Conservation (phyloP, 345 rosid species). For the Microcos paniculata region DNA sequence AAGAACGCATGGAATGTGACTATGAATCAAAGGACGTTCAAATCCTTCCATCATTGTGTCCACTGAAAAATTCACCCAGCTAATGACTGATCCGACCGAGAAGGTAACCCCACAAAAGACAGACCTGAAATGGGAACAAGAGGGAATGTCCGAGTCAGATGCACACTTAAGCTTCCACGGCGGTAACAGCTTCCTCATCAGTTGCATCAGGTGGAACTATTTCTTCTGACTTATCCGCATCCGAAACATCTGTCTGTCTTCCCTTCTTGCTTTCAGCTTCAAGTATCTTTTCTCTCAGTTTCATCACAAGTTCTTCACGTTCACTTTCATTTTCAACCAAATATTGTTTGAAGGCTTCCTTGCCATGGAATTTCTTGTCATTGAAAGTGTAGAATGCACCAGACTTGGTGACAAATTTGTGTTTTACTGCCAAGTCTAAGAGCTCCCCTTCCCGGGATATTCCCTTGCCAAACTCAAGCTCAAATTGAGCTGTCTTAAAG, state of each 20-base stretch:
- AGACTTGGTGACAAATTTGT: conserved; percentile 60
- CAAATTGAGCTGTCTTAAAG: conserved; percentile 76
- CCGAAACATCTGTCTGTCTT: conserved; percentile 25
- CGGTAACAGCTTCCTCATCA: conserved; percentile 72
- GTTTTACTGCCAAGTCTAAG: conserved; percentile 68
- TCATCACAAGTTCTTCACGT: conserved; percentile 59
- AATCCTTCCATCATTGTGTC: conserved; percentile 2
- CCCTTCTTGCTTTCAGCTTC: conserved; percentile 28
- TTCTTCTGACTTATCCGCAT: conserved; percentile 39
- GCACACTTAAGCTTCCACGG: conserved; percentile 47
- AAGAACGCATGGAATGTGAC: not conserved
- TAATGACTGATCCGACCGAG: not conserved
- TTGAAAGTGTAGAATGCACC: conserved; percentile 49
- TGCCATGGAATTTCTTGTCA: conserved; percentile 63
- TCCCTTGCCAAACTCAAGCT: conserved; percentile 96
- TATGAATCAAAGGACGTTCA: not conserved
- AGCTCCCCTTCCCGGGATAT: conserved; percentile 72
- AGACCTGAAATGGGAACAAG: conserved; percentile 10
- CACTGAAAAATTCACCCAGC: not conserved
- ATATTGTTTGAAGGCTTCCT: conserved; percentile 69
- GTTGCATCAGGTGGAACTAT: conserved; percentile 44
- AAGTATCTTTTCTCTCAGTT: conserved; percentile 63
- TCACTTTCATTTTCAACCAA: conserved; percentile 44
- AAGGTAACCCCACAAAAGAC: conserved; percentile 4
- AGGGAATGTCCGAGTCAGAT: not conserved